A percentile compares a stretch with the other conserved stretches of the same genome.
phyloP scores from a whole-genome alignment of 192 early-diverging fungal genomes.

The Gamsiella multidivaricata region DNA sequence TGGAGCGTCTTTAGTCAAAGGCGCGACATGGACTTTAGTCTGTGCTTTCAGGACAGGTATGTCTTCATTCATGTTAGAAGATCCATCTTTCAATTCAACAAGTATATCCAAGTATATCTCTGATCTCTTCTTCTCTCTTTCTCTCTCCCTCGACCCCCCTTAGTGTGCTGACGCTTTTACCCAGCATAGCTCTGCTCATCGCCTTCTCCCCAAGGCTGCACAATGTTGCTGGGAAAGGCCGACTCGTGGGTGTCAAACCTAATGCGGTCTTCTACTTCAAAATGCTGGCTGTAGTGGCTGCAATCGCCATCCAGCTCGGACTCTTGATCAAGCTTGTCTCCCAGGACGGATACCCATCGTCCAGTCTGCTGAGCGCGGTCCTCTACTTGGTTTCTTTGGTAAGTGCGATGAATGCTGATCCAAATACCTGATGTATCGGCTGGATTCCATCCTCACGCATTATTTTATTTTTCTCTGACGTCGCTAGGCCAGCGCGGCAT shows the following conservation, averaged over 20 bases:
- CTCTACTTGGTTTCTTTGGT: slow-evolving; percentile 31
- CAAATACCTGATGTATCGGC: background rate
- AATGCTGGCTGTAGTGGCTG: slow-evolving; percentile 8
- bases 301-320: slow-evolving; percentile 23
- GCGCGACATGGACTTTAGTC: slow-evolving; percentile 22
- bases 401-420: background rate
- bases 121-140: background rate
- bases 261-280: slow-evolving; percentile 8
- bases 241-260: slow-evolving; percentile 10
- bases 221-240: slow-evolving; percentile 32
- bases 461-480: slow-evolving; percentile 16
- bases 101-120: too few species aligned
- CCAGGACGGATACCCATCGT: background rate
- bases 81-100: background rate
- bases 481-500: slow-evolving; percentile 3
- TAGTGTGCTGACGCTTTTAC: slow-evolving; percentile 18
- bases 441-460: background rate
- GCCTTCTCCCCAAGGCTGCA: slow-evolving; percentile 21
- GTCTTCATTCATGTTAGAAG: background rate
- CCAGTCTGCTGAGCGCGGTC: slow-evolving; percentile 23
- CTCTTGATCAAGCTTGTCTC: slow-evolving; percentile 10
- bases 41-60: slow-evolving; percentile 45
- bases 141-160: background rate
- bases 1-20: slow-evolving; percentile 22
- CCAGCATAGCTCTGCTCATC: slow-evolving; percentile 17